These are phyloP conservation scores for Aspergillus arachidicola DNA, from an alignment of 2,329 filamentous ascomycete genomes.

Conservation along the genomic window DNA sequence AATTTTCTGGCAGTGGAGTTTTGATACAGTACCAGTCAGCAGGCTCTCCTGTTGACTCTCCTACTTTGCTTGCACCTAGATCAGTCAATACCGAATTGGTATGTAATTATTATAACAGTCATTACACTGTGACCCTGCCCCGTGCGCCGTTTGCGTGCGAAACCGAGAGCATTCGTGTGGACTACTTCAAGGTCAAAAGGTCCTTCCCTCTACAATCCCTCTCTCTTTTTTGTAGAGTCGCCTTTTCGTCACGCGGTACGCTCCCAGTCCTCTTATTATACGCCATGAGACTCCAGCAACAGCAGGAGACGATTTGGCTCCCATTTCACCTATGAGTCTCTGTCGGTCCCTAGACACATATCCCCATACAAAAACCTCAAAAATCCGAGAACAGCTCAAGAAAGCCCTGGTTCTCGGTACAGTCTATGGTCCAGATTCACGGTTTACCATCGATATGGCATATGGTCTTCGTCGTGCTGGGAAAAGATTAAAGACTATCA, in stretches of 20 bases:
- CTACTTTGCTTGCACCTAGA: background rate
- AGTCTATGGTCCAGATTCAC: conserved; percentile 21
- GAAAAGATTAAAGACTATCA: conserved; percentile 31
- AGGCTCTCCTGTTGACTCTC: background rate
- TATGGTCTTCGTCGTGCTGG: conserved; percentile 33
- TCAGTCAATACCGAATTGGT: background rate
- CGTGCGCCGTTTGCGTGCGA: conserved; percentile 31
- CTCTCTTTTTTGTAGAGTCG: conserved; percentile 7
- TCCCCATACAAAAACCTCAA: conserved; percentile 11
- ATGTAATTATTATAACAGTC: background rate
- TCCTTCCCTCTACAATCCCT: conserved; percentile 16
- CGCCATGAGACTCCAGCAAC: conserved; percentile 26
- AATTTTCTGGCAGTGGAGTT: background rate
- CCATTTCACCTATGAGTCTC: conserved; percentile 18
- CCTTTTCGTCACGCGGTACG: conserved; percentile 31
- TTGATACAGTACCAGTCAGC: background rate
- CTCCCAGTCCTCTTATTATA: conserved; percentile 23
- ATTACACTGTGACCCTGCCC: conserved; percentile 32
- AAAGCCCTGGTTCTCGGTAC: conserved; percentile 5
- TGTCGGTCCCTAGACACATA: conserved; percentile 15
- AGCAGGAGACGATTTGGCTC: conserved; percentile 16
- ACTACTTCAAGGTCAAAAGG: conserved; percentile 36
- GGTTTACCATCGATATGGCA: conserved; percentile 27
- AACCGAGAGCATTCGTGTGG: conserved; percentile 12
- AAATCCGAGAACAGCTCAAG: conserved; percentile 11